phyloP scores from a whole-genome alignment of 768 basidiomycete species.

The Goffeauzyma gilvescens region DNA sequence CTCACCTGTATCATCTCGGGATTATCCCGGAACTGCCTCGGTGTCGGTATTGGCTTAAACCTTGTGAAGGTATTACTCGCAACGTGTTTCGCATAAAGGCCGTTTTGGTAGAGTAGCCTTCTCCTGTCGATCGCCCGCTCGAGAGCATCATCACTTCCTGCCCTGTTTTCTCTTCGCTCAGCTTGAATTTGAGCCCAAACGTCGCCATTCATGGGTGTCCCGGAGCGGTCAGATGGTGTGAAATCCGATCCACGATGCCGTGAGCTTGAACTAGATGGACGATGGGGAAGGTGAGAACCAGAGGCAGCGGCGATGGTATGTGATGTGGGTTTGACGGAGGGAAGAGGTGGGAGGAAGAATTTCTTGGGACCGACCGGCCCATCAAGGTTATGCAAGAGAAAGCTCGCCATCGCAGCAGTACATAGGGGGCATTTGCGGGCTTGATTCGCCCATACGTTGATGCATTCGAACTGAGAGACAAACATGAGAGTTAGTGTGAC shows the following conservation, averaged over 20 bases:
- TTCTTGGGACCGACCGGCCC: slow-evolving; percentile 18
- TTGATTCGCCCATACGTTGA: slow-evolving; percentile 53
- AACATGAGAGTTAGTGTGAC: neutral
- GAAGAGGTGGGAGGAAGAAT: slow-evolving; percentile 51
- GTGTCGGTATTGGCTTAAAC: slow-evolving; percentile 76
- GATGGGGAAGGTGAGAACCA: slow-evolving; percentile 14
- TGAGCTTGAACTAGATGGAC: neutral
- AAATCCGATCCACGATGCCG: slow-evolving; percentile 1
- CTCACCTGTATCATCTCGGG: slow-evolving; percentile 44
- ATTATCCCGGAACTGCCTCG: slow-evolving; percentile 61
- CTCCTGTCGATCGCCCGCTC: slow-evolving; percentile 55
- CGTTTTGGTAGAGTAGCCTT: slow-evolving; percentile 60
- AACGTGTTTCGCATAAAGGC: slow-evolving; percentile 80
- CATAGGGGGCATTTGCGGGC: slow-evolving; percentile 26
- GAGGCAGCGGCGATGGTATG: slow-evolving; percentile 10
- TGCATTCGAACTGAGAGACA: slow-evolving; percentile 63
- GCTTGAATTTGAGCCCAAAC: slow-evolving; percentile 28
- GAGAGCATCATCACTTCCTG: slow-evolving; percentile 45
- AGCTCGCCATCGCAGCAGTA: slow-evolving; percentile 24
- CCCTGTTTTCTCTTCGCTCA: slow-evolving; percentile 33
- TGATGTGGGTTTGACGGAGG: slow-evolving; percentile 14
- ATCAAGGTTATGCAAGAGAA: slow-evolving; percentile 26
- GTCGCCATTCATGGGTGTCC: slow-evolving; percentile 30
- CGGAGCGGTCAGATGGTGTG: slow-evolving; percentile 31
- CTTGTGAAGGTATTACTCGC: slow-evolving; percentile 71